Percentiles rank a stretch among this genome's conserved stretches.
Evolutionary conservation across 495 filamentous ascomycete genomes (phyloP).

Genomic region (Cryomyces minteri): DNA sequence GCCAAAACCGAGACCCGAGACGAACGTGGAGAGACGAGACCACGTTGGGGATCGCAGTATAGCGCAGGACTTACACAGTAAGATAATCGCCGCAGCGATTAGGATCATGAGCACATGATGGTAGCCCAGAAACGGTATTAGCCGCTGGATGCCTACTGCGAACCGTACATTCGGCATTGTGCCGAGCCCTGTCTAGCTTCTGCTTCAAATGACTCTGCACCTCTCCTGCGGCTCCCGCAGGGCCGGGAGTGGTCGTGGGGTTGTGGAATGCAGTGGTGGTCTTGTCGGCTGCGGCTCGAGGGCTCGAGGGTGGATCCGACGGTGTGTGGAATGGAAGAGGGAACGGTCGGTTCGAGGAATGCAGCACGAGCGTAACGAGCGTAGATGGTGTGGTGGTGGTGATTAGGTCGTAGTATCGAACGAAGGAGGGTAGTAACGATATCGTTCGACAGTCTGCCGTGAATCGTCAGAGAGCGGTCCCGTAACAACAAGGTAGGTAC

Average conservation of each 20-base stretch:
- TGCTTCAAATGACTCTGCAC: slow-evolving; percentile 1
- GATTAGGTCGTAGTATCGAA: too few relatives aligned
- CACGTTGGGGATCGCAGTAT: background rate
- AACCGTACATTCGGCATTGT: slow-evolving; percentile 22
- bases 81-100: slow-evolving; percentile 82
- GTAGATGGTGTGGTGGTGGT: too few relatives aligned
- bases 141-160: slow-evolving; percentile 25
- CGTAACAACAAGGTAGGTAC: too few relatives aligned
- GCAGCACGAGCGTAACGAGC: too few relatives aligned
- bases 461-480: too few relatives aligned
- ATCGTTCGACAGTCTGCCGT: too few relatives aligned
- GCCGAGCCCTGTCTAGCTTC: slow-evolving; percentile 6
- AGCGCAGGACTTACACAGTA: slow-evolving; percentile 58
- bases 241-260: slow-evolving; percentile 10
- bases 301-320: too few relatives aligned
- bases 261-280: background rate
- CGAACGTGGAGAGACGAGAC: background rate
- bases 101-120: slow-evolving; percentile 98
- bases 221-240: slow-evolving; percentile 20
- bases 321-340: too few relatives aligned
- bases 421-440: too few relatives aligned
- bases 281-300: too few relatives aligned
- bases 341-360: too few relatives aligned
- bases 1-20: background rate
- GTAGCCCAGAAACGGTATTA: slow-evolving; percentile 90